Evolutionary conservation across 1,284 basidiomycete species (phyloP).

Genomic region (Sporisorium iseilematis-ciliati): DNA sequence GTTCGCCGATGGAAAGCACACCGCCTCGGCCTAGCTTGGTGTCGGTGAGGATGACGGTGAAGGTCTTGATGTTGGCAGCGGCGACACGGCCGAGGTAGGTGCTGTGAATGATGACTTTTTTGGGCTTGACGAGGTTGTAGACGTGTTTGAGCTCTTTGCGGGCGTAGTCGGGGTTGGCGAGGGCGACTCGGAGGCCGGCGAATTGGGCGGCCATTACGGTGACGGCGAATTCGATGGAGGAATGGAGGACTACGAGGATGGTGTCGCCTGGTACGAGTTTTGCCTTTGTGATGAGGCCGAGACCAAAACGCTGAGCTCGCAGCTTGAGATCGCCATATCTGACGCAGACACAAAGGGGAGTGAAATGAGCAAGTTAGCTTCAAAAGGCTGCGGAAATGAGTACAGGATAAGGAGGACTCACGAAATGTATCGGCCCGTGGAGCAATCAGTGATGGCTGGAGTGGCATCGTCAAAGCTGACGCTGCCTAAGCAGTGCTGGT

Average conservation of each 20-base stretch:
- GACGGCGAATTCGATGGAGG: slow-evolving; percentile 52
- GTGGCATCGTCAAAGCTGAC: slow-evolving; percentile 32
- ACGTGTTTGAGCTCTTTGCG: slow-evolving; percentile 45
- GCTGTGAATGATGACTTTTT: slow-evolving; percentile 41
- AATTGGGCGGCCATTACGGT: slow-evolving; percentile 42
- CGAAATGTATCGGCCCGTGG: slow-evolving; percentile 21
- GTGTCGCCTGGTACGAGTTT: slow-evolving; percentile 49
- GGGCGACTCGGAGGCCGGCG: slow-evolving; percentile 43
- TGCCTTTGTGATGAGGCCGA: slow-evolving; percentile 40
- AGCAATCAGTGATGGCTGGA: slow-evolving; percentile 27
- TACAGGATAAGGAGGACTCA: slow-evolving; percentile 3
- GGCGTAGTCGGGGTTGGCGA: slow-evolving; percentile 47
- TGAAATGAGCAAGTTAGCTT: not conserved
- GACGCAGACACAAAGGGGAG: not conserved
- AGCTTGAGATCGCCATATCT: slow-evolving; percentile 49
- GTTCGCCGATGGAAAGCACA: slow-evolving; percentile 21
- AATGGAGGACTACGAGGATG: slow-evolving; percentile 35
- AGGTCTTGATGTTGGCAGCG: slow-evolving; percentile 25
- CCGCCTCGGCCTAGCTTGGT: slow-evolving; percentile 27
- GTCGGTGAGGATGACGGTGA: slow-evolving; percentile 33
- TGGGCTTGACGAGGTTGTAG: slow-evolving; percentile 38
- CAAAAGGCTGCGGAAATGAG: not conserved
- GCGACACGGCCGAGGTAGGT: slow-evolving; percentile 20
- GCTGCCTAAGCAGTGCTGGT: slow-evolving; percentile 21
- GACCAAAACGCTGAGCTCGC: slow-evolving; percentile 38